Evolutionary conservation across 2,329 filamentous ascomycete genomes (phyloP).

Genomic region (Alternaria brassicae): DNA sequence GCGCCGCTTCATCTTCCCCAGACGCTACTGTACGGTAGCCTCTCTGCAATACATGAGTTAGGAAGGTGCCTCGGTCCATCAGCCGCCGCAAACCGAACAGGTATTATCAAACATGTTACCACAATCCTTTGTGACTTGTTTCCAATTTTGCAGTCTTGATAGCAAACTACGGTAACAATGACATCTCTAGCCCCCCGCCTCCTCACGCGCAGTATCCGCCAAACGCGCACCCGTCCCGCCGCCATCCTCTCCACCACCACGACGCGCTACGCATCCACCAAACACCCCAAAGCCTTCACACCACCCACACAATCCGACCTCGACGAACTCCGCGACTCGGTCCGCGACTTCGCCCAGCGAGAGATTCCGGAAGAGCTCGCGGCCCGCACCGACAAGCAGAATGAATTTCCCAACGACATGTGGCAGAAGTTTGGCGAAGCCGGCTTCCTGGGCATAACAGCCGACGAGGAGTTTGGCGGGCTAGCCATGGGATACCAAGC

Average conservation of each 20-base stretch:
- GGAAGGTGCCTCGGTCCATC: conserved; percentile 32
- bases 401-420: conserved; percentile 89
- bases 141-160: not conserved
- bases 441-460: conserved; percentile 89
- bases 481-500: conserved; percentile 94
- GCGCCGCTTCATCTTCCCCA: conserved; percentile 26
- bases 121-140: conserved; percentile 1
- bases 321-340: conserved; percentile 79
- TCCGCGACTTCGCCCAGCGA: conserved; percentile 85
- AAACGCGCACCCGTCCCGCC: conserved; percentile 28
- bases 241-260: conserved; percentile 19
- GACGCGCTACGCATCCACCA: conserved; percentile 65
- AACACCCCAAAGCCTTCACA: conserved; percentile 72
- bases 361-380: conserved; percentile 88
- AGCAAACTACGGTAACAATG: conserved; percentile 33
- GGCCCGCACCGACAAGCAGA: conserved; percentile 79
- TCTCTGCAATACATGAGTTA: conserved; percentile 17
- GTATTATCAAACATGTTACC: conserved; percentile 10
- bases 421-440: conserved; percentile 94
- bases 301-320: conserved; percentile 76
- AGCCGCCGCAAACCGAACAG: conserved; percentile 34
- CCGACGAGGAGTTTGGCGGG: conserved; percentile 89
- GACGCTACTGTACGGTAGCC: conserved; percentile 23
- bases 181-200: conserved; percentile 43
- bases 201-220: conserved; percentile 51